Percentiles rank a stretch among this genome's conserved stretches.
These are phyloP conservation scores for Arctium lappa DNA, from an alignment of 129 eudicot species.

Conservation along the genomic window DNA sequence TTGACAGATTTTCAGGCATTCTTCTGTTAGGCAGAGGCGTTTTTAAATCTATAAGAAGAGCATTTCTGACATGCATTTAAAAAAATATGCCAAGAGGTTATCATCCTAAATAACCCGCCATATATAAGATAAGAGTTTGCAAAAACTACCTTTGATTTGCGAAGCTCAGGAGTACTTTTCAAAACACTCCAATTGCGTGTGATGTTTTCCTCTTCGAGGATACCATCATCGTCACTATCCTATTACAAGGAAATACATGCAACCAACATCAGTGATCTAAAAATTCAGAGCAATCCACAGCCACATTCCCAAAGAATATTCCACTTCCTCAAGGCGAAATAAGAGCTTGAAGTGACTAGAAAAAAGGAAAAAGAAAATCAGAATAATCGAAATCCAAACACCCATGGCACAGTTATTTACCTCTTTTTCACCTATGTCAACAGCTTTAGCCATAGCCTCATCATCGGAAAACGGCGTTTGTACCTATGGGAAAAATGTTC, in stretches of 20 bases:
- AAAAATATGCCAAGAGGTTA: not conserved
- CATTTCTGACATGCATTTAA: not conserved
- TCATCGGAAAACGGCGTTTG: constrained; percentile 45
- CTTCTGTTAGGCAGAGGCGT: not conserved
- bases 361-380: not conserved
- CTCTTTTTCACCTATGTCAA: constrained; percentile 97
- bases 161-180: constrained; percentile 78
- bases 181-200: constrained; percentile 89
- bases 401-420: constrained; percentile 36
- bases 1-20: not conserved
- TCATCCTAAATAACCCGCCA: not conserved
- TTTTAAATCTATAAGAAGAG: not conserved
- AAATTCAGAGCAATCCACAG: not conserved
- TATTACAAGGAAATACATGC: constrained; percentile 15
- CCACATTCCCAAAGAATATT: not conserved
- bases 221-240: constrained; percentile 70
- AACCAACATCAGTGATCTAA: not conserved
- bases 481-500: constrained; percentile 32
- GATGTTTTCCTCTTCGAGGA: constrained; percentile 67
- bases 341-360: not conserved
- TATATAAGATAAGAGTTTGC: not conserved
- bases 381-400: not conserved
- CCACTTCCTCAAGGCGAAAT: not conserved
- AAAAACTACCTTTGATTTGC: constrained; percentile 73
- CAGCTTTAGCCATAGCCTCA: constrained; percentile 97